phyloP scores from a whole-genome alignment of 2,329 filamentous ascomycete genomes.

The Colletotrichum tofieldiae region DNA sequence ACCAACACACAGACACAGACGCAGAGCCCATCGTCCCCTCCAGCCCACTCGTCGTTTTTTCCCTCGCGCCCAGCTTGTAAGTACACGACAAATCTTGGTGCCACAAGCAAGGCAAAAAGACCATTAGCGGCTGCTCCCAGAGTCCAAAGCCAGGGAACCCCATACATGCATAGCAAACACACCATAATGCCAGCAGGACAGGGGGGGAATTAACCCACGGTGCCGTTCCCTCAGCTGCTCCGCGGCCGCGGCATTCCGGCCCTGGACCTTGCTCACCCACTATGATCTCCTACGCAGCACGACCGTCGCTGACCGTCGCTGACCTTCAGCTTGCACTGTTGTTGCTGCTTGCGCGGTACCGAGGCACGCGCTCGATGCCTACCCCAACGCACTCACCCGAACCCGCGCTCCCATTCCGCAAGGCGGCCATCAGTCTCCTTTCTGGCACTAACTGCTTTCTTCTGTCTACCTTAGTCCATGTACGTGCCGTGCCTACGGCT shows the following conservation, averaged over 20 bases:
- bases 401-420: conserved; percentile 39
- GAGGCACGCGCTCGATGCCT: conserved; percentile 31
- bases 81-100: background rate
- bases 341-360: conserved; percentile 30
- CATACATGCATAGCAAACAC: conserved; percentile 9
- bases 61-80: conserved; percentile 5
- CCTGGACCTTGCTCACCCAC: conserved; percentile 35
- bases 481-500: conserved; percentile 14
- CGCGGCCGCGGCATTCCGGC: conserved; percentile 36
- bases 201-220: conserved; percentile 17
- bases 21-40: background rate
- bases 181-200: conserved; percentile 6
- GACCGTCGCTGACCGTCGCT: conserved; percentile 5
- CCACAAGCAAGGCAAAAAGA: conserved; percentile 4
- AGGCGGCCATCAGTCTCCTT: conserved; percentile 36
- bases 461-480: conserved; percentile 13
- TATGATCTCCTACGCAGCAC: conserved; percentile 17
- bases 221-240: conserved; percentile 35
- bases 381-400: background rate
- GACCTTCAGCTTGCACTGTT: conserved; percentile 1
- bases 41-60: conserved; percentile 6
- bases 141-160: conserved; percentile 9
- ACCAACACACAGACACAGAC: background rate
- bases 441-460: conserved; percentile 37
- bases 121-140: background rate